Conservation (phyloP, 164 flowering plant genomes). For the Nymphaea colorata region DNA sequence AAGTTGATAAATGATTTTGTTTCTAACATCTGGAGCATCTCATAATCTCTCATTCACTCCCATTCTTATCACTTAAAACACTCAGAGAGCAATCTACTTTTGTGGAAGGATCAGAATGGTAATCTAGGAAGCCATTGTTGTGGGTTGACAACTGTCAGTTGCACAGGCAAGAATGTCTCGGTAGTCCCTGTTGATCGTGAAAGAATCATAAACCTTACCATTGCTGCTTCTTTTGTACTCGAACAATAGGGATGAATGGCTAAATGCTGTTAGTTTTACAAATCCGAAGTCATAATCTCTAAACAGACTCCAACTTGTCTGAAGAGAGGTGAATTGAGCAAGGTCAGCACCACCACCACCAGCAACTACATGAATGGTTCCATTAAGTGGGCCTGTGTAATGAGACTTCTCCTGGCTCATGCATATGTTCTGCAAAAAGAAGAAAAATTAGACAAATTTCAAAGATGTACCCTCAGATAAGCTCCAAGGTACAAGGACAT, state of each 20-base stretch:
- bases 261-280: slow-evolving; percentile 2
- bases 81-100: neutral
- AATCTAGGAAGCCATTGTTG: neutral
- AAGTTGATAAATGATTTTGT: too few species aligned
- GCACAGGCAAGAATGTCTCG: slow-evolving; percentile 1
- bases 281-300: slow-evolving; percentile 4
- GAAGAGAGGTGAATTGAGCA: slow-evolving; percentile 1
- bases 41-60: neutral
- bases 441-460: neutral
- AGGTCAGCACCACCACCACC: slow-evolving; percentile 2
- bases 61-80: neutral
- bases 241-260: slow-evolving; percentile 1
- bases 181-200: slow-evolving; percentile 1
- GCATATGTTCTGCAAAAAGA: slow-evolving; percentile 2
- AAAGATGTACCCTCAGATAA: too few species aligned
- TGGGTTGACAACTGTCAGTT: neutral
- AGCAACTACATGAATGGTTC: slow-evolving; percentile 6
- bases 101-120: neutral
- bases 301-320: slow-evolving; percentile 1
- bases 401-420: neutral
- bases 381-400: slow-evolving; percentile 1
- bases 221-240: slow-evolving; percentile 2
- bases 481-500: too few species aligned
- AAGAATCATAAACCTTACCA: slow-evolving; percentile 5
- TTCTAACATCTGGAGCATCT: too few species aligned